Evolutionary conservation across 352 stramenopile genomes (phyloP).

Genomic region (Globisporangium apiculatum): DNA sequence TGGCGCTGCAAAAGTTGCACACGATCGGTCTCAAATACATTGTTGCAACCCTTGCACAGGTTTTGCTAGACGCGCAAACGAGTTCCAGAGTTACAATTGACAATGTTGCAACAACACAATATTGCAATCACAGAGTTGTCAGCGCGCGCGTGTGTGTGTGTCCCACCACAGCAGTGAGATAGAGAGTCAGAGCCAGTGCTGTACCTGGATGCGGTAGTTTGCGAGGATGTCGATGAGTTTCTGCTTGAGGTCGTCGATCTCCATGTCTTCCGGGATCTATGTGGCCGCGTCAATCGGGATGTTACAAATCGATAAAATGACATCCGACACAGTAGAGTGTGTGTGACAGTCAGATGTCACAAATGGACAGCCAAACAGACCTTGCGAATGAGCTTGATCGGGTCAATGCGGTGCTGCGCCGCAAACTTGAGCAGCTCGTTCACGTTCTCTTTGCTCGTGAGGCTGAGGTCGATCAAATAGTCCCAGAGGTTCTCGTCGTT

Average conservation of each 20-base stretch:
- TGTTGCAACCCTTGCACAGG: conserved; percentile 63
- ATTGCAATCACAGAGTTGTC: not conserved
- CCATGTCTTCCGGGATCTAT: conserved; percentile 79
- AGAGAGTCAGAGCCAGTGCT: not conserved
- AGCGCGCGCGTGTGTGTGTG: too few relatives aligned
- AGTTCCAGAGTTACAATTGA: not conserved
- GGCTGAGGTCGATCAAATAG: conserved; percentile 75
- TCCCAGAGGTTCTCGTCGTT: conserved; percentile 75
- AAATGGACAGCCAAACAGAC: conserved; percentile 15
- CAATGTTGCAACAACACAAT: not conserved
- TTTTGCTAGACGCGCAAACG: conserved; percentile 39
- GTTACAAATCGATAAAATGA: too few relatives aligned
- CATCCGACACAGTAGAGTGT: not conserved
- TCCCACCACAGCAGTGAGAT: not conserved
- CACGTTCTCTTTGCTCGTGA: conserved; percentile 72
- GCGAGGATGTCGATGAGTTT: conserved; percentile 70
- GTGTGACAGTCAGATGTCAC: too few relatives aligned
- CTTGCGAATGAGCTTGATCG: conserved; percentile 81
- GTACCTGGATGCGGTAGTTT: conserved; percentile 80
- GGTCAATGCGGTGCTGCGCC: conserved; percentile 77
- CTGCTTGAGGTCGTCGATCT: conserved; percentile 75
- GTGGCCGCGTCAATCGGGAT: not conserved
- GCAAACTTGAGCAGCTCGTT: conserved; percentile 67
- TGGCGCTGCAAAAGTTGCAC: conserved; percentile 62
- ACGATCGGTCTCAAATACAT: conserved; percentile 74